Conservation (phyloP, 371 early-diverging fungal species). For the Haplosporangium sp. region DNA sequence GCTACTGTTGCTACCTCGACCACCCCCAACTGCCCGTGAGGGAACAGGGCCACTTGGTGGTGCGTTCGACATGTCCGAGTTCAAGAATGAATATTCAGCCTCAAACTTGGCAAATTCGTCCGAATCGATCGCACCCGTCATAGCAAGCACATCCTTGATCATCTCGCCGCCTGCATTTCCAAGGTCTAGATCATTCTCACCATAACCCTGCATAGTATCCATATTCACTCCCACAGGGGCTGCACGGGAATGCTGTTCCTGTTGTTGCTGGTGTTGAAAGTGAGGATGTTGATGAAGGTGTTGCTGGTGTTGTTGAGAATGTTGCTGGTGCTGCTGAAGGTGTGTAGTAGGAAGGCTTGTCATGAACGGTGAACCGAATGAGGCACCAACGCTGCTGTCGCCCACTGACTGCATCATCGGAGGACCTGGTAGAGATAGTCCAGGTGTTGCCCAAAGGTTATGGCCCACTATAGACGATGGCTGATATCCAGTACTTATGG, state of each 20-base stretch:
- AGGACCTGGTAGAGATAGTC: conserved; percentile 31
- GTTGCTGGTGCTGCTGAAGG: conserved; percentile 30
- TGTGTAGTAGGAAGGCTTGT: conserved; percentile 35
- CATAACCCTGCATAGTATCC: conserved; percentile 21
- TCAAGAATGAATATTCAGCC: conserved; percentile 35
- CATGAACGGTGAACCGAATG: conserved; percentile 47
- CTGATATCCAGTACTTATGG: conserved; percentile 26
- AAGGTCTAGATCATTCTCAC: conserved; percentile 41
- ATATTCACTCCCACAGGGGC: conserved; percentile 12
- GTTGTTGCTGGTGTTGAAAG: conserved; percentile 6
- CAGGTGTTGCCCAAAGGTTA: conserved; percentile 41
- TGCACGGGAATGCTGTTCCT: conserved; percentile 12
- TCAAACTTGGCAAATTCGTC: conserved; percentile 49
- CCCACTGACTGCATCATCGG: conserved; percentile 30
- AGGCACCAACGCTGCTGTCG: conserved; percentile 10
- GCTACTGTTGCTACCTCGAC: conserved; percentile 21
- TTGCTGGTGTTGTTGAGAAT: conserved; percentile 8
- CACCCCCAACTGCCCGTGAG: conserved; percentile 40
- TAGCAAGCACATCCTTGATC: conserved; percentile 53
- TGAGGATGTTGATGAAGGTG: neutral
- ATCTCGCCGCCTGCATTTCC: conserved; percentile 49
- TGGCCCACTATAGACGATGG: conserved; percentile 31
- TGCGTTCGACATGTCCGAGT: conserved; percentile 15
- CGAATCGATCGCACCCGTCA: conserved; percentile 48
- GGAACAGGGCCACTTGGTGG: neutral